These are phyloP conservation scores for Talaromyces sp. DNA, from an alignment of 2,329 filamentous ascomycete genomes.

Conservation along the genomic window DNA sequence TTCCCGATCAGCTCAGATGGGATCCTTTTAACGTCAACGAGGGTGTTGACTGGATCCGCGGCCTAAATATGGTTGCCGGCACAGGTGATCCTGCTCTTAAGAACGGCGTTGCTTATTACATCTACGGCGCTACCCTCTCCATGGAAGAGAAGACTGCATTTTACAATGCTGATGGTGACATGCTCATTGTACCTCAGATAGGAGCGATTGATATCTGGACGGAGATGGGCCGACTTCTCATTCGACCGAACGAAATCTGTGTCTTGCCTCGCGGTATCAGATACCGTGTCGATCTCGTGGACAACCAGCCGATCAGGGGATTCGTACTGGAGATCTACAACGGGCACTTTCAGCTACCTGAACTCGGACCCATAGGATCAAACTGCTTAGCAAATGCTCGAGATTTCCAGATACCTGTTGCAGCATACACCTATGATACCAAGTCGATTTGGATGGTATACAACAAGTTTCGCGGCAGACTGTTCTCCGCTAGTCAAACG, in stretches of 20 bases:
- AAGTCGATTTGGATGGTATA: slow-evolving; percentile 39
- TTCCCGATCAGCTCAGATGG: slow-evolving; percentile 79
- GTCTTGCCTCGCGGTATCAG: slow-evolving; percentile 59
- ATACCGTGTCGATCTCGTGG: slow-evolving; percentile 50
- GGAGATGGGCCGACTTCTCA: slow-evolving; percentile 56
- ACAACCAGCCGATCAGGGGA: slow-evolving; percentile 51
- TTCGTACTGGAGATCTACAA: slow-evolving; percentile 61
- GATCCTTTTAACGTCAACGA: slow-evolving; percentile 63
- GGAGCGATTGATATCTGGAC: slow-evolving; percentile 61
- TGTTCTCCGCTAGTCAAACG: slow-evolving; percentile 61
- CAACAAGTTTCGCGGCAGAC: slow-evolving; percentile 62
- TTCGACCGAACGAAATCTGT: slow-evolving; percentile 58
- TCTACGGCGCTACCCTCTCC: slow-evolving; percentile 48
- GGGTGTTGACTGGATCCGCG: background rate
- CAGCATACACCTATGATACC: slow-evolving; percentile 47
- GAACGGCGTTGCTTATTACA: slow-evolving; percentile 46
- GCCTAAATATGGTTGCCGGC: slow-evolving; percentile 20
- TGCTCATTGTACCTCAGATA: slow-evolving; percentile 58
- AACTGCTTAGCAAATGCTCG: slow-evolving; percentile 57
- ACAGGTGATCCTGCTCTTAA: slow-evolving; percentile 50
- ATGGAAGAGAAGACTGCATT: slow-evolving; percentile 48
- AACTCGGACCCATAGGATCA: slow-evolving; percentile 57
- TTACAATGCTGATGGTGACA: slow-evolving; percentile 58
- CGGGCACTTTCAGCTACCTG: slow-evolving; percentile 56
- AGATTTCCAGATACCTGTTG: slow-evolving; percentile 57